A percentile compares a stretch with the other conserved stretches of the same genome.
Evolutionary conservation across 148 eudicot genomes (phyloP).

Genomic region (Chenopodium album): DNA sequence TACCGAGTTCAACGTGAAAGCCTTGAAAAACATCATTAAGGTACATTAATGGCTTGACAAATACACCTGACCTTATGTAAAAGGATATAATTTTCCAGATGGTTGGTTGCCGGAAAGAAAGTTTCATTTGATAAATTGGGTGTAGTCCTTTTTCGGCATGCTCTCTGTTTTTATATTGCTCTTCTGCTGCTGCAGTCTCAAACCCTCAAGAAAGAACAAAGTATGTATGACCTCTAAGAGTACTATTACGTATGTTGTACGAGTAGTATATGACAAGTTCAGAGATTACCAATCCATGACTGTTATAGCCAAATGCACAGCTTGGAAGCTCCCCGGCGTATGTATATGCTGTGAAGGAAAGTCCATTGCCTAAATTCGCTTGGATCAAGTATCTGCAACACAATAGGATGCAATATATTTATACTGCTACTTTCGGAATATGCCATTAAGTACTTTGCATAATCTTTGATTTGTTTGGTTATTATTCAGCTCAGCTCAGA

Average conservation of each 20-base stretch:
- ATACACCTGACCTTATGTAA: not conserved
- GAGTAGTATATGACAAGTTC: not conserved
- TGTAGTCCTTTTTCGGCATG: too few species aligned
- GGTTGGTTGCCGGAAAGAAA: not conserved
- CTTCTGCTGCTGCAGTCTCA: too few species aligned
- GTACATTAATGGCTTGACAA: slow-evolving; percentile 9
- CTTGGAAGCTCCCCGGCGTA: slow-evolving; percentile 97
- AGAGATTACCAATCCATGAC: slow-evolving; percentile 64
- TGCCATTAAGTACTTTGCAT: not conserved
- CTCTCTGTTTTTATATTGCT: too few species aligned
- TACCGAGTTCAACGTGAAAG: slow-evolving; percentile 82
- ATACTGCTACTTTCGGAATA: not conserved
- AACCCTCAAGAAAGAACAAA: too few species aligned
- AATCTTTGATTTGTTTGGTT: not conserved
- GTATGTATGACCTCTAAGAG: too few species aligned
- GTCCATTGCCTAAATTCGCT: slow-evolving; percentile 54
- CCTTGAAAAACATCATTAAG: slow-evolving; percentile 39
- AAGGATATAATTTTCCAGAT: not conserved
- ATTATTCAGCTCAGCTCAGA: not conserved
- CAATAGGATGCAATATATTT: not conserved
- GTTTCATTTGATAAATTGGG: not conserved
- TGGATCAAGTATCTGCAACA: slow-evolving; percentile 65
- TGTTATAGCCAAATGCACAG: slow-evolving; percentile 92
- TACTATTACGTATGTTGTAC: not conserved
- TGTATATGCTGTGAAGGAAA: slow-evolving; percentile 73